A percentile compares a stretch with the other conserved stretches of the same genome.
Evolutionary conservation across 768 basidiomycete species (phyloP).

Genomic region (Lactarius deliciosus): DNA sequence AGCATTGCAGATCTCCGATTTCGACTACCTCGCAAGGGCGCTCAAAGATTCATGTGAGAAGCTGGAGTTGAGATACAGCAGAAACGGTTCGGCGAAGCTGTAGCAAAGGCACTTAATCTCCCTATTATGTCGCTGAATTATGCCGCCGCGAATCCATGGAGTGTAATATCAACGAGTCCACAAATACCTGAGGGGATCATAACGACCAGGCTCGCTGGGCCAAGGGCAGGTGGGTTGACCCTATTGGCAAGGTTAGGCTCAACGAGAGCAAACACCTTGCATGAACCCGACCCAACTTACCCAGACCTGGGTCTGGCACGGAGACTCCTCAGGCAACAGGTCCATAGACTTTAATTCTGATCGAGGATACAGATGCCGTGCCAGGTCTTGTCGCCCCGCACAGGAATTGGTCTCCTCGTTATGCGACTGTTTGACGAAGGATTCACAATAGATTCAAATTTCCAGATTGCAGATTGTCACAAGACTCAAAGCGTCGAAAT

Average conservation of each 20-base stretch:
- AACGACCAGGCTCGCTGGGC: neutral
- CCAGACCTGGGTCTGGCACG: too few species aligned
- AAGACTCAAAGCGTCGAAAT: too few species aligned
- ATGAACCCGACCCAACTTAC: too few species aligned
- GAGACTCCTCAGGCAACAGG: too few species aligned
- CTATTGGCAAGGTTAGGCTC: neutral
- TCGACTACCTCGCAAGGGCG: slow-evolving; percentile 34
- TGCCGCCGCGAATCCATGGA: neutral
- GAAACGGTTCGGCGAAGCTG: slow-evolving; percentile 1
- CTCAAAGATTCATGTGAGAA: slow-evolving; percentile 31
- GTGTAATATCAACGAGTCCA: neutral
- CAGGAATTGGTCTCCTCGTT: too few species aligned
- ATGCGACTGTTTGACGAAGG: neutral
- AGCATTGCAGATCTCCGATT: slow-evolving; percentile 32
- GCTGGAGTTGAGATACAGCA: slow-evolving; percentile 22
- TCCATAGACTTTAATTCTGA: too few species aligned
- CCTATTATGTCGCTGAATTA: neutral
- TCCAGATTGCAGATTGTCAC: too few species aligned
- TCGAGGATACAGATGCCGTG: too few species aligned
- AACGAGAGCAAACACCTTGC: neutral
- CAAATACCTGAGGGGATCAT: neutral
- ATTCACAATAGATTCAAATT: too few species aligned
- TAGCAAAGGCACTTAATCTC: neutral
- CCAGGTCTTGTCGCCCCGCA: too few species aligned
- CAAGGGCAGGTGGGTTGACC: neutral